Percentiles rank a stretch among this genome's conserved stretches.
These are phyloP conservation scores for Chrysanthemum seticuspe DNA, from an alignment of 129 eudicot species.

Conservation along the genomic window DNA sequence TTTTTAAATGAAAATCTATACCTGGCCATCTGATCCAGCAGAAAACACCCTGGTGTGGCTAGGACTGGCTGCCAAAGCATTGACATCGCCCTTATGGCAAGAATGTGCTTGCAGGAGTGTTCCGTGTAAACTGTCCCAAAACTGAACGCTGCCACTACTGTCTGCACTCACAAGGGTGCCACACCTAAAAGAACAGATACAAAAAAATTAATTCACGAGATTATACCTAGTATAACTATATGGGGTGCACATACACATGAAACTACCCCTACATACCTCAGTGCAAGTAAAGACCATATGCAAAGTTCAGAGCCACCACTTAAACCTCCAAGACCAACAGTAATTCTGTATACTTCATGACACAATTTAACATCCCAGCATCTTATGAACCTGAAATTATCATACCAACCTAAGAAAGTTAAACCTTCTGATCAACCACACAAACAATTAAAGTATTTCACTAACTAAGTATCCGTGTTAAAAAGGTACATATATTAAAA, in stretches of 20 bases:
- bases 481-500: not conserved
- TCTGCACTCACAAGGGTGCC: conserved; percentile 92
- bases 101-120: conserved; percentile 89
- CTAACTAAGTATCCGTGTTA: not conserved
- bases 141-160: conserved; percentile 88
- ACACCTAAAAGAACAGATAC: conserved; percentile 45
- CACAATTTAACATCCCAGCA: conserved; percentile 74
- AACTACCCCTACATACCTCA: conserved; percentile 48
- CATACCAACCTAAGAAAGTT: not conserved
- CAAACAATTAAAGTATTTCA: not conserved
- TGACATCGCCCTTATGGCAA: conserved; percentile 83
- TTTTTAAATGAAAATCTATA: conserved; percentile 2
- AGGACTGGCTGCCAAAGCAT: conserved; percentile 82
- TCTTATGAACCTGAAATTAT: conserved; percentile 64
- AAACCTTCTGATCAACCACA: not conserved
- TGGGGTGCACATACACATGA: not conserved
- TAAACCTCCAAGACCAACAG: conserved; percentile 83
- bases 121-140: conserved; percentile 89
- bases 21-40: conserved; percentile 99
- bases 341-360: conserved; percentile 82
- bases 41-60: conserved; percentile 78
- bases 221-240: not conserved
- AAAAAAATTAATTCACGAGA: not conserved
- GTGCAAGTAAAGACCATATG: conserved; percentile 86
- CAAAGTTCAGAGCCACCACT: conserved; percentile 79